Base-by-base conservation (phyloP, 345 rosid genomes). In the Excoecaria cochinchinensis region DNA sequence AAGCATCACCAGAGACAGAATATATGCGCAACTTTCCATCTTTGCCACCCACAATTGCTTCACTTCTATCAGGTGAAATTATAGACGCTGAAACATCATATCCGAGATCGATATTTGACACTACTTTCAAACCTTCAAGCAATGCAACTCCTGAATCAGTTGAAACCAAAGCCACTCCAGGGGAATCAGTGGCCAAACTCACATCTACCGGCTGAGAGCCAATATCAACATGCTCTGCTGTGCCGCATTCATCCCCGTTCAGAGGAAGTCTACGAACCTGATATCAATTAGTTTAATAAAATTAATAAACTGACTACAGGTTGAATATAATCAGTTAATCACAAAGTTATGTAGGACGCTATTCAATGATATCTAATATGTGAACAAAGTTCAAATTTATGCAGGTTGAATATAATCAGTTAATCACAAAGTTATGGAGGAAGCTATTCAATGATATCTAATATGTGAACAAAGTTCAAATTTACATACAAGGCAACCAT, bases 191-290 rank as follows among this genome's bases (percentile, higher is more conserved):
- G 67, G 95, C 92, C 72, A 90, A 87, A 81, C 90, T 95, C 73
- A 95, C 80, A 84, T 95, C 97, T 56, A 86, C 90, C 53, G 99
- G 97, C 74, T 92, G 97, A 82, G 85, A 79, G 73, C 92, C 97
- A 77, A 95, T 77, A 77, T 88, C 97, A 42, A 90, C 75, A 68
- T 82, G 78, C 63, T 88, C 91, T 70, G 85, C 88, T 67, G 86
- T 86, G 78, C 86, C 88, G 84, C 91, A 85, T 62, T 87, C 93
- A 73, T 88, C 92, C 36, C 86, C 95, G 66, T 76, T 85, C 19
- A 88, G 79, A 64, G 88, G 71, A 79, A 88, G 84, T 83, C 97
- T 91, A 79, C 89, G 85, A 77, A 95, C 72, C 99, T 95, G 67
- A 73, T 31, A 31, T 31, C 31, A 72, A 58, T 14, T 17, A 74